Evolutionary conservation across 768 basidiomycete genomes (phyloP).

Genomic region (Termitomyces sp.): DNA sequence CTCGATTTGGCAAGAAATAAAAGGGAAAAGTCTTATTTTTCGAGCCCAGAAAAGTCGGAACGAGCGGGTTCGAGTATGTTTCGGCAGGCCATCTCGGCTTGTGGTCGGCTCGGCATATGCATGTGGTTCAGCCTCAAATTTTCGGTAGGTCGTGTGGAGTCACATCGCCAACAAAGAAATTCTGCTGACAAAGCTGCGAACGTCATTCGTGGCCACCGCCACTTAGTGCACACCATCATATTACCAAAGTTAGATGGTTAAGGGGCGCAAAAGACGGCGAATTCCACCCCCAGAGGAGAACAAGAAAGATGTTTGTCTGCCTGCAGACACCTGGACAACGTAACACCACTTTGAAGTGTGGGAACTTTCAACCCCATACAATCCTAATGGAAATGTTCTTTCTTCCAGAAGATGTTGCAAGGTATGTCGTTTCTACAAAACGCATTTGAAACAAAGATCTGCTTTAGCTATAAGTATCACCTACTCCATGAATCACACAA

Average conservation of each 20-base stretch:
- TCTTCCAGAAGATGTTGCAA: background rate
- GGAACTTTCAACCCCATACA: background rate
- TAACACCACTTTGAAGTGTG: background rate
- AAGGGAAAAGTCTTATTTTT: background rate
- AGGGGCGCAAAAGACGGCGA: background rate
- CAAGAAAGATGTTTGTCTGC: background rate
- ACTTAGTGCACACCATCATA: background rate
- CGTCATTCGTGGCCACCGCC: background rate
- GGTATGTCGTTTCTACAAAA: background rate
- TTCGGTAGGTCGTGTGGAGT: background rate
- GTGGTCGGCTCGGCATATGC: background rate
- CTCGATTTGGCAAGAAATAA: background rate
- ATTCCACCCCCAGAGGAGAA: too few species aligned
- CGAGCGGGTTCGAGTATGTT: background rate
- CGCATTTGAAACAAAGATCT: background rate
- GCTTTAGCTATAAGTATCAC: background rate
- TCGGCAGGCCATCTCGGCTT: background rate
- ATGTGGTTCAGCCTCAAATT: background rate
- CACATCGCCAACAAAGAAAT: slow-evolving; percentile 1
- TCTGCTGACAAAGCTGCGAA: slow-evolving; percentile 5
- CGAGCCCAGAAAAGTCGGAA: background rate
- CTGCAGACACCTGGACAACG: background rate
- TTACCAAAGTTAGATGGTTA: background rate
- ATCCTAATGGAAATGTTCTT: background rate
- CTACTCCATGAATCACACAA: background rate